phyloP scores from a whole-genome alignment of 768 basidiomycete genomes.

The Lactifluus pinguis region DNA sequence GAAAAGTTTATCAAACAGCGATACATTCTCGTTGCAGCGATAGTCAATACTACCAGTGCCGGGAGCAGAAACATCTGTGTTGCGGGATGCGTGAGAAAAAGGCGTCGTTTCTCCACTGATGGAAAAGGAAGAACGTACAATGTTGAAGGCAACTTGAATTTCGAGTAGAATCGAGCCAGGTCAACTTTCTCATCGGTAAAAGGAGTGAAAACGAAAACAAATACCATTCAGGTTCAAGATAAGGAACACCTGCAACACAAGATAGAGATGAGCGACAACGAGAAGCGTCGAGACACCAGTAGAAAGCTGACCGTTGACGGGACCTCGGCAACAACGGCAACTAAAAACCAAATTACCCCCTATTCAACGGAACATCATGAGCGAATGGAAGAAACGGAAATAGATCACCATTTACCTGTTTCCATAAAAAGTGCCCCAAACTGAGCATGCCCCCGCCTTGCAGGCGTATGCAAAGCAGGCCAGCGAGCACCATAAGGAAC shows the following conservation, averaged over 20 bases:
- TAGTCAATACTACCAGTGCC: not conserved
- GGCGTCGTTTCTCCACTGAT: not conserved
- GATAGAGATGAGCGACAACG: not conserved
- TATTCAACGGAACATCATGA: not conserved
- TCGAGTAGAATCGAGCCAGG: not conserved
- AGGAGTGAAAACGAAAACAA: not conserved
- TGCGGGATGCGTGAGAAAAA: not conserved
- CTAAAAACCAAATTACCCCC: not conserved
- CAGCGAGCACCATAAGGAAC: not conserved
- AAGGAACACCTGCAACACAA: conserved; percentile 1
- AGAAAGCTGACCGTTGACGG: not conserved
- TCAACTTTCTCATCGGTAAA: too few relatives aligned
- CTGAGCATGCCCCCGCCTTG: not conserved
- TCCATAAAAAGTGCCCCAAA: not conserved
- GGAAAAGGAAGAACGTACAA: not conserved
- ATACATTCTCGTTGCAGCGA: conserved; percentile 8
- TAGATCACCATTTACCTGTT: not conserved
- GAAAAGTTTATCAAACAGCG: not conserved
- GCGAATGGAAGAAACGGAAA: not conserved
- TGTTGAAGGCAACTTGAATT: not conserved
- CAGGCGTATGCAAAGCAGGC: not conserved
- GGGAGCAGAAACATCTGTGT: not conserved
- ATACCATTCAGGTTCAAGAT: not conserved
- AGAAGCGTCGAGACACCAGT: not conserved
- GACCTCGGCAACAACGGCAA: not conserved